Percentiles rank a stretch among this genome's conserved stretches.
Evolutionary conservation across 805 yeast genomes (phyloP).

Genomic region (Cyberlindnera japonica): DNA sequence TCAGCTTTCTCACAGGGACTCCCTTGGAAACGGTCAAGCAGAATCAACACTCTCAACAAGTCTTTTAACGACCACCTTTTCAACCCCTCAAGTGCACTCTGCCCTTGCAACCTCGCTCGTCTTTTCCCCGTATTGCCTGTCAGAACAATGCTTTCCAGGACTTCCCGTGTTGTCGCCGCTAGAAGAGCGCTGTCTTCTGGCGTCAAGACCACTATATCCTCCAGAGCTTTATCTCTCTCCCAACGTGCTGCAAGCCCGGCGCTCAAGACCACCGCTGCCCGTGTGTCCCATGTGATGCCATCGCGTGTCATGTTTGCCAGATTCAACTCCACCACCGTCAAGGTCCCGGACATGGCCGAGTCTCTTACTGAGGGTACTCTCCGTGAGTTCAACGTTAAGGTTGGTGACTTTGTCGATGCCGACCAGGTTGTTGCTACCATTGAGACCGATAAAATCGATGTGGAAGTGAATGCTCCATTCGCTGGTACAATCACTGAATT

Average conservation of each 20-base stretch:
- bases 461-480: conserved; percentile 92
- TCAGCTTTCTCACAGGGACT: no score
- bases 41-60: no score
- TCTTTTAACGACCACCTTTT: not conserved
- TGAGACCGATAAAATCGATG: conserved; percentile 97
- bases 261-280: conserved; percentile 1
- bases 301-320: conserved; percentile 20
- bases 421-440: conserved; percentile 95
- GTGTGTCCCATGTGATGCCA: conserved; percentile 3
- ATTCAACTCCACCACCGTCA: conserved; percentile 50
- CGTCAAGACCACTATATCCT: conserved; percentile 5
- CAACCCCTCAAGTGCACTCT: not conserved
- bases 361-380: conserved; percentile 96
- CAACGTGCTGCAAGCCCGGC: conserved; percentile 1
- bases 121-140: not conserved
- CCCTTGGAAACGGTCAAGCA: no score
- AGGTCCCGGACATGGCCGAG: conserved; percentile 98
- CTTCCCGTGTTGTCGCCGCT: conserved; percentile 10
- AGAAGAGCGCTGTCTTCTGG: conserved; percentile 9
- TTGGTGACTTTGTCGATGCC: conserved; percentile 81
- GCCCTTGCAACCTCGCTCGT: not conserved
- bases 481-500: conserved; percentile 86
- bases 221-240: conserved; percentile 10
- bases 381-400: conserved; percentile 60
- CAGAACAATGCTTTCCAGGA: conserved; percentile 14